These are phyloP conservation scores for Pythium sukuiense DNA, from an alignment of 352 stramenopile species.

Conservation along the genomic window DNA sequence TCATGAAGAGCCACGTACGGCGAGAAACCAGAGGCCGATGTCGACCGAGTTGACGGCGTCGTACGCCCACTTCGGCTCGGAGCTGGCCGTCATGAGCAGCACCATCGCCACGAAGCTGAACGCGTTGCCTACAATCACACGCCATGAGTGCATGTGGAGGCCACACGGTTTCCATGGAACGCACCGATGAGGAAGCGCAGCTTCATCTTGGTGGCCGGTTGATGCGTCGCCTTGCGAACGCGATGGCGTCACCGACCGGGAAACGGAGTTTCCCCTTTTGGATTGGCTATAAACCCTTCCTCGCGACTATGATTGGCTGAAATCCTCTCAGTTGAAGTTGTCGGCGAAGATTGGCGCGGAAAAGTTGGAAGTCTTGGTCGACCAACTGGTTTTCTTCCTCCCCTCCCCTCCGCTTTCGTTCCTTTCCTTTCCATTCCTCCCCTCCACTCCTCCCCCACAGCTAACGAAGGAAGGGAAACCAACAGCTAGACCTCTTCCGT, in stretches of 20 bases:
- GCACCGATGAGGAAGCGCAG: slow-evolving; percentile 24
- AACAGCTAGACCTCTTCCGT: not conserved
- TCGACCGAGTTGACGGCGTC: slow-evolving; percentile 75
- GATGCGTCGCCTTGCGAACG: not conserved
- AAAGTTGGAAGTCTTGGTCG: not conserved
- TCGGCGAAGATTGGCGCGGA: not conserved
- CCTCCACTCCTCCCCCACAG: not conserved
- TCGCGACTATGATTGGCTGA: slow-evolving; percentile 6
- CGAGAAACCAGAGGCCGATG: slow-evolving; percentile 69
- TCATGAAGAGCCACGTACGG: slow-evolving; percentile 25
- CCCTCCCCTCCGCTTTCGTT: not conserved
- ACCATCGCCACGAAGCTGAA: slow-evolving; percentile 48
- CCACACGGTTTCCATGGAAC: not conserved
- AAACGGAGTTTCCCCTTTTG: not conserved
- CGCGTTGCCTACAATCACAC: slow-evolving; percentile 39
- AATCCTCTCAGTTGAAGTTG: slow-evolving; percentile 19
- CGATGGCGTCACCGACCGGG: not conserved
- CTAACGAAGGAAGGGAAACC: not conserved
- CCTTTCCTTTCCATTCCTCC: not conserved
- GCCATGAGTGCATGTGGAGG: not conserved
- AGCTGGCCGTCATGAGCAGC: slow-evolving; percentile 49
- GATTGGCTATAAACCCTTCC: slow-evolving; percentile 10
- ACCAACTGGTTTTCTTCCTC: slow-evolving; percentile 2
- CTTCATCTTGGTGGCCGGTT: slow-evolving; percentile 15
- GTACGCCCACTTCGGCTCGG: slow-evolving; percentile 51